phyloP scores from a whole-genome alignment of 78 protist genomes.

The Protostelium mycophagum region DNA sequence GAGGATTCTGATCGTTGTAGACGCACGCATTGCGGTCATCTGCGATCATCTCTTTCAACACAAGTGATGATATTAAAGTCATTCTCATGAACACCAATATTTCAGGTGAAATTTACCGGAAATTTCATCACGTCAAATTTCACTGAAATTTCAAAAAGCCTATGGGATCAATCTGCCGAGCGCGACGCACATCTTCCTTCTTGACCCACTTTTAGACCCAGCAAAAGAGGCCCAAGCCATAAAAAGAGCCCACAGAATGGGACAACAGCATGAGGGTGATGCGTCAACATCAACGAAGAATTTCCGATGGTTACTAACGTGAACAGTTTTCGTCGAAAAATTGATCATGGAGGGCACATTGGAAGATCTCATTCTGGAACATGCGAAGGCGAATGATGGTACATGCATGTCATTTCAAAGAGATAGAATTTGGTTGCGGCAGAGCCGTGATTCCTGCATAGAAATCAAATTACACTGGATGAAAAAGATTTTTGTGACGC shows the following conservation, averaged over 20 bases:
- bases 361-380: constrained; percentile 4
- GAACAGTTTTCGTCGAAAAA: constrained; percentile 37
- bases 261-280: constrained; percentile 23
- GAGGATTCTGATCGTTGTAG: not conserved
- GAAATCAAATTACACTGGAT: too few species aligned
- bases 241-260: constrained; percentile 65
- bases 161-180: constrained; percentile 51
- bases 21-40: constrained; percentile 9
- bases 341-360: constrained; percentile 10
- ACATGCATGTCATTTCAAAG: too few species aligned
- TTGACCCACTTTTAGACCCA: constrained; percentile 31
- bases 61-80: constrained; percentile 5
- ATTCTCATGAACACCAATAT: constrained; percentile 45
- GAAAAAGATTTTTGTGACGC: too few species aligned
- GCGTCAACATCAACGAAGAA: not conserved
- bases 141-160: constrained; percentile 13
- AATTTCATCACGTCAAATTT: not conserved
- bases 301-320: not conserved
- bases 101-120: too few species aligned
- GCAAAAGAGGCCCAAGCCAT: constrained; percentile 64
- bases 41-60: constrained; percentile 21
- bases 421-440: too few species aligned
- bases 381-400: not conserved
- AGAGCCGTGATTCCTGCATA: too few species aligned
- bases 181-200: constrained; percentile 44